Evolutionary conservation across 208 protist genomes (phyloP), one percentile per base, ranked within the genome.

Genomic region (Trichomonas tenax): DNA sequence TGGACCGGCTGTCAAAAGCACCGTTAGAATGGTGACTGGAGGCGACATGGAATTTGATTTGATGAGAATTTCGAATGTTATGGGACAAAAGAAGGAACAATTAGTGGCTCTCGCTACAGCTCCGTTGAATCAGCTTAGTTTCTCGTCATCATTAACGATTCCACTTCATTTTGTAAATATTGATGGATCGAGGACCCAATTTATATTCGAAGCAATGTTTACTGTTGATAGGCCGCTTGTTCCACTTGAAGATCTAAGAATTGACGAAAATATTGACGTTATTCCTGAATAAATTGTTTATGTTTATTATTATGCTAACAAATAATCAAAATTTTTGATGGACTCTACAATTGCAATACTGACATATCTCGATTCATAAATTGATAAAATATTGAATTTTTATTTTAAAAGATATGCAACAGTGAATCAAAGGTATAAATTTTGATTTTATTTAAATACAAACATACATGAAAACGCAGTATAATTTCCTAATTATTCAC

Each of bases 201-300:
- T 51, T 38, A 34, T 51, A 48, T 93, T 93, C 36, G 44, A 93
- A 34, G 44, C n/a, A 1, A 23, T 23, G 4, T n/a, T 93, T 9
- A 48, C 44, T 38, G 86, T 93, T 15, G 34, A 34, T 34, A 26
- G 40, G 3, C 86, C 86, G n/a, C 31, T 93, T 34, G 86, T 93
- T 23, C 45, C 86, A 38, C 1, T 44, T 15, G 86, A 93, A 40
- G 86, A 93, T 38, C 31, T 93, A 0, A 34, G 41, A 93, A 51
- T 93, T 38, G 86, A 93, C 36, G 86, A 93, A 93, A 51, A 48
- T 38, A 93, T 93, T 38, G 86, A 48, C 51, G 86, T 93, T 93
- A 51, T 93, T 93, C 26, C 26, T 41, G 81, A 84, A 84, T 84
- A 40, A 84, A 72, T n/a, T 72, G 11, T 72, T 72, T 72, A 31